Evolutionary conservation across 208 protist genomes (phyloP).

Genomic region (Trypanosoma scelopori): DNA sequence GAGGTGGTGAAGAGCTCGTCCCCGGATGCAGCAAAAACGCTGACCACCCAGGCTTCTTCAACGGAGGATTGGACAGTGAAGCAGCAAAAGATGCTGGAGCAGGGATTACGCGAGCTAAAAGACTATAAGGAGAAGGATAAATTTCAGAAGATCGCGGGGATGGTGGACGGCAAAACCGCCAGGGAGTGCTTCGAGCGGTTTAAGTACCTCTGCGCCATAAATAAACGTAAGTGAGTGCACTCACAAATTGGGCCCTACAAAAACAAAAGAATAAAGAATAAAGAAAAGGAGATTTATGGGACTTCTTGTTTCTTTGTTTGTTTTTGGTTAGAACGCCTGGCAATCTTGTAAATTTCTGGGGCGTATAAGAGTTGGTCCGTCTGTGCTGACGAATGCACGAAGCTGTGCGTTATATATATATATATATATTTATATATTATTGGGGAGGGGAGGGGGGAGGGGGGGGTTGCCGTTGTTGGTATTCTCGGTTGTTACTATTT

Average conservation of each 20-base stretch:
- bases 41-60: conserved; percentile 18
- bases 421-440: too few relatives aligned
- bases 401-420: too few relatives aligned
- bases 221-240: conserved; percentile 68
- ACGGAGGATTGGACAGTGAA: conserved; percentile 91
- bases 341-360: too few relatives aligned
- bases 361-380: too few relatives aligned
- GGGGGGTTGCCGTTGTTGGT: too few relatives aligned
- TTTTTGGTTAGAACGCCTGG: too few relatives aligned
- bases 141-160: conserved; percentile 94
- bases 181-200: conserved; percentile 96
- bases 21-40: conserved; percentile 6
- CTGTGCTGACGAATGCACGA: too few relatives aligned
- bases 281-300: neutral
- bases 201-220: conserved; percentile 94
- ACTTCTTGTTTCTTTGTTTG: too few relatives aligned
- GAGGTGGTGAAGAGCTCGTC: neutral
- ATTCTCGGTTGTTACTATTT: too few relatives aligned
- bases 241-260: conserved; percentile 5
- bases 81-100: conserved; percentile 96
- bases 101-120: conserved; percentile 89
- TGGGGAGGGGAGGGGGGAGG: too few relatives aligned
- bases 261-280: conserved; percentile 9
- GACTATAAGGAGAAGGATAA: conserved; percentile 95
- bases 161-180: conserved; percentile 93